Conservation (phyloP, 768 basidiomycete species). For the Xerocomus spinulosus region DNA sequence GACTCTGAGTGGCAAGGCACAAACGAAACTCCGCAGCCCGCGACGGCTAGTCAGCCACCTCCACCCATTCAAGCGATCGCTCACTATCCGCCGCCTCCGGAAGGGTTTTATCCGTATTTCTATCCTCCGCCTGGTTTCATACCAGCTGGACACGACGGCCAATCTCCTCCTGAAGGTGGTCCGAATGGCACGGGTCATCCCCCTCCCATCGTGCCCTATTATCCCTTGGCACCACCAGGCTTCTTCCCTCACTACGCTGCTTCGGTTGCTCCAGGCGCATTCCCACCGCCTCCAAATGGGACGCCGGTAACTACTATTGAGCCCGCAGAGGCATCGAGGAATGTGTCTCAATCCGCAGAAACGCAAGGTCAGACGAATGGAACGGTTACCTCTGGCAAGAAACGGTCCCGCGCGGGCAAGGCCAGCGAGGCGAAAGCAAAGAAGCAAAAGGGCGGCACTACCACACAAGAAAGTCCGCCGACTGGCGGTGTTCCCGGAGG, state of each 20-base stretch:
- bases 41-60: slow-evolving; percentile 17
- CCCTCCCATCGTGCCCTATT: slow-evolving; percentile 33
- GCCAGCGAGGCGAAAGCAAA: slow-evolving; percentile 28
- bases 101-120: slow-evolving; percentile 42
- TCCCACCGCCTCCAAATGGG: slow-evolving; percentile 29
- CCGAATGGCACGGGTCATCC: slow-evolving; percentile 28
- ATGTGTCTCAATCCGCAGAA: slow-evolving; percentile 4
- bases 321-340: slow-evolving; percentile 24
- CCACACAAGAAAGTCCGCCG: slow-evolving; percentile 13
- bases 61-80: slow-evolving; percentile 26
- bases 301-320: slow-evolving; percentile 24
- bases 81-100: slow-evolving; percentile 35
- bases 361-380: slow-evolving; percentile 17
- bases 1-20: slow-evolving; percentile 34
- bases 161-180: slow-evolving; percentile 29
- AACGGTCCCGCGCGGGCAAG: slow-evolving; percentile 29
- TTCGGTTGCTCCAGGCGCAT: slow-evolving; percentile 27
- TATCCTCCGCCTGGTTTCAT: slow-evolving; percentile 43
- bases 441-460: slow-evolving; percentile 26
- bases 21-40: slow-evolving; percentile 18
- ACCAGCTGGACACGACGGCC: slow-evolving; percentile 36
- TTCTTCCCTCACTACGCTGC: slow-evolving; percentile 37
- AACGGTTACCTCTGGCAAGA: slow-evolving; percentile 21
- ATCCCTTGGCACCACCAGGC: slow-evolving; percentile 35
- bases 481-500: slow-evolving; percentile 25